These are phyloP conservation scores for Kwoniella sp. DNA, from an alignment of 768 basidiomycete genomes.

Conservation along the genomic window DNA sequence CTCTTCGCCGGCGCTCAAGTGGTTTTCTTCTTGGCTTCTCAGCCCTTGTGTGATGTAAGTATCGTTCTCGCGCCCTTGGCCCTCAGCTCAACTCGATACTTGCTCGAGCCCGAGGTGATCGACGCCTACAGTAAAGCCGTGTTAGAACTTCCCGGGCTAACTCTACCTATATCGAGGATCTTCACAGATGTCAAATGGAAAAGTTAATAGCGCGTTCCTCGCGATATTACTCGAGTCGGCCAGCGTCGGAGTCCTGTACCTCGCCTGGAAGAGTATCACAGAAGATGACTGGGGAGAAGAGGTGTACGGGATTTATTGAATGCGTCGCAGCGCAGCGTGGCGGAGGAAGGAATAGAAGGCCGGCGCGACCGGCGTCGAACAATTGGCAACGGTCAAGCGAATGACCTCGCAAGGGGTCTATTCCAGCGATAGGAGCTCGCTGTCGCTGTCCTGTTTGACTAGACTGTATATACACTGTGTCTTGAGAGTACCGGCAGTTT, in stretches of 20 bases:
- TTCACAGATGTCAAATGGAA: conserved; percentile 60
- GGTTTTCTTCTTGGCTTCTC: conserved; percentile 76
- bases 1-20: conserved; percentile 80
- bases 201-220: conserved; percentile 83
- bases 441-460: too few relatives aligned
- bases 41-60: conserved; percentile 71
- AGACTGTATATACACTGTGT: too few relatives aligned
- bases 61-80: neutral
- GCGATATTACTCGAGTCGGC: conserved; percentile 82
- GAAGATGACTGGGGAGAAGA: conserved; percentile 65
- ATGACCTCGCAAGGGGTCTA: too few relatives aligned
- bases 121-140: neutral
- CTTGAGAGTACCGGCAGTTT: too few relatives aligned
- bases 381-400: too few relatives aligned
- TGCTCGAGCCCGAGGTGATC: neutral
- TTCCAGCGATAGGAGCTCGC: too few relatives aligned
- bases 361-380: too few relatives aligned
- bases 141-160: too few relatives aligned
- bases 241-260: conserved; percentile 67
- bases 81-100: neutral
- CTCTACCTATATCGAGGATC: too few relatives aligned
- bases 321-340: too few relatives aligned
- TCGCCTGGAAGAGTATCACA: conserved; percentile 75
- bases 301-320: conserved; percentile 16
- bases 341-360: too few relatives aligned